A percentile compares a stretch with the other conserved stretches of the same genome.
These are phyloP conservation scores for Dendrobium chrysotoxum DNA, from an alignment of 106 monocot genomes.

Conservation along the genomic window DNA sequence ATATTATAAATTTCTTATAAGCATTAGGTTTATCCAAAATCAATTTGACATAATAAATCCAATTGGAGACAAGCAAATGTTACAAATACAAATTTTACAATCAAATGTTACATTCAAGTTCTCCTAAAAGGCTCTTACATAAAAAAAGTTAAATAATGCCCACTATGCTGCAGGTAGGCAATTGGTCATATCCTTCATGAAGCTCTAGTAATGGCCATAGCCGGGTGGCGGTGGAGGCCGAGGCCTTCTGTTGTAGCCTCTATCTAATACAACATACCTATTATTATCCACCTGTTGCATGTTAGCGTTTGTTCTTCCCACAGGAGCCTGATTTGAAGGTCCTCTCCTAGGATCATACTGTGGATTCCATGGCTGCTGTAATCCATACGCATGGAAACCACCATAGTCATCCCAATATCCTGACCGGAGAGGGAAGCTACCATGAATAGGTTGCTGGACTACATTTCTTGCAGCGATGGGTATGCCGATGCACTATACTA, in stretches of 20 bases:
- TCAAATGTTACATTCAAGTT: no score
- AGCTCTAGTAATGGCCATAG: slow-evolving; percentile 23
- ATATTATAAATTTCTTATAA: no score
- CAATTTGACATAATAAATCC: no score
- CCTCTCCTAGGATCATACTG: slow-evolving; percentile 17
- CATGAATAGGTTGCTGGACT: slow-evolving; percentile 13
- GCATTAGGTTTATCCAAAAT: no score
- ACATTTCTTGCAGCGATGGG: background rate
- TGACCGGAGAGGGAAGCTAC: slow-evolving; percentile 6
- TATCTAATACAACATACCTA: slow-evolving; percentile 31
- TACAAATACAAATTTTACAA: no score
- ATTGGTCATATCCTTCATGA: no score
- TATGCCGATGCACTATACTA: slow-evolving; percentile 13
- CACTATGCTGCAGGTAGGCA: no score
- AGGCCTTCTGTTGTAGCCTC: slow-evolving; percentile 25
- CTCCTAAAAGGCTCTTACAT: no score
- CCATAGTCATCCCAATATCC: slow-evolving; percentile 14
- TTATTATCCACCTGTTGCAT: slow-evolving; percentile 33
- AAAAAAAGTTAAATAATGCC: no score
- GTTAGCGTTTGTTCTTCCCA: slow-evolving; percentile 10
- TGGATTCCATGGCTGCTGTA: slow-evolving; percentile 29
- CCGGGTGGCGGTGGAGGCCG: slow-evolving; percentile 39
- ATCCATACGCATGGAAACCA: slow-evolving; percentile 17
- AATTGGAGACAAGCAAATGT: no score
- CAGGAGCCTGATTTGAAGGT: background rate